Conservation (phyloP, 192 early-diverging fungal species). For the Backusella australiensis region DNA sequence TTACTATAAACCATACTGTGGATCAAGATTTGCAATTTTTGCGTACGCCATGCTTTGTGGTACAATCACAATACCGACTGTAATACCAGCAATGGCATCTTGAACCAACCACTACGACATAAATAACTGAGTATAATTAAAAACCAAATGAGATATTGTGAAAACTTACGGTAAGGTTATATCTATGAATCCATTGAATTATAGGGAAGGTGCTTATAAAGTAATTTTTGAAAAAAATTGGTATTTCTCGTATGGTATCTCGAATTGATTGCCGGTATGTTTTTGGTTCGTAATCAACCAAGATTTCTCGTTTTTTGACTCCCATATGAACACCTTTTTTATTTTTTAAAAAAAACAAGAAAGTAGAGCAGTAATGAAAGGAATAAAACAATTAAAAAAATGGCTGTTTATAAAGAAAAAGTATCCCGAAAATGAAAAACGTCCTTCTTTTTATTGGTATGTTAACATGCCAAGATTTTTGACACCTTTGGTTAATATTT, state of each 20-base stretch:
- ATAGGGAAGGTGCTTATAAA: constrained; percentile 29
- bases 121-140: background rate
- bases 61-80: constrained; percentile 73
- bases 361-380: background rate
- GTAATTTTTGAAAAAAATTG: constrained; percentile 13
- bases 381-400: background rate
- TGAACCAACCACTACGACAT: constrained; percentile 52
- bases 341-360: background rate
- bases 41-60: constrained; percentile 78
- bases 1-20: constrained; percentile 75
- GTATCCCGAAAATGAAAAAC: background rate
- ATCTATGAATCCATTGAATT: constrained; percentile 33
- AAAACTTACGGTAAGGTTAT: constrained; percentile 30
- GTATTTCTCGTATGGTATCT: constrained; percentile 6
- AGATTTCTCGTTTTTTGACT: background rate
- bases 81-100: constrained; percentile 70
- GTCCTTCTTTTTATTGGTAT: background rate
- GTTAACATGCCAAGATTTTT: background rate
- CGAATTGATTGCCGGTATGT: background rate
- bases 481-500: background rate
- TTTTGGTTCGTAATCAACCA: background rate
- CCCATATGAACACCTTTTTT: background rate
- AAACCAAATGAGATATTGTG: background rate
- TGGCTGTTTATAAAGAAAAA: background rate
- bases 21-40: constrained; percentile 69